Evolutionary conservation across 345 rosid genomes (phyloP), one percentile per base, ranked within the genome.

Genomic region (Rhizophora apiculata): DNA sequence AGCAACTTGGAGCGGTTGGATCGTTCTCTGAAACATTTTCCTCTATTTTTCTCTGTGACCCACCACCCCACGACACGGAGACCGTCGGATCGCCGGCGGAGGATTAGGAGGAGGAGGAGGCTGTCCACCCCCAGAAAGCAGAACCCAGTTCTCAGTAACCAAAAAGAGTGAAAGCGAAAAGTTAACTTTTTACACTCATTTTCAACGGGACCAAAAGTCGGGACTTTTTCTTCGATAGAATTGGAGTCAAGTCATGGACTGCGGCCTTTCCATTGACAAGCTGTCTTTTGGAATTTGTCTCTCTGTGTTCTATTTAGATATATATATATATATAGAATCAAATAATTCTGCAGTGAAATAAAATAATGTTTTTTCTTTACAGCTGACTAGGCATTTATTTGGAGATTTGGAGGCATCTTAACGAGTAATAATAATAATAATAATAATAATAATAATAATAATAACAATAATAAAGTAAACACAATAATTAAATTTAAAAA

Each of bases 1-100:
- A 60, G 64, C 72, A 26, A 43, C 65, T 26, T 46, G 65, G 49
- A 59, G 32, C 43, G 72, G 65, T 6, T 69, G 72, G 51, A 69
- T 69, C 48, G 59, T 24, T 36, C 72, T 60, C 65, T 60, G 72
- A 21, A 60, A 69, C 72, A 69, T 69, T 4, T 27, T 39, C 3
- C 59, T 55, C 29, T 55, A n/a, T 20, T 10, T 7, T 6, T 26
- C 21, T 16, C 30, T 24, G 19, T 48, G 30, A 16, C 39, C 48
- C 60, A 6, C 31, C 71, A 24, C 54, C 62, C 34, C 27, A 43
- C 26, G 29, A 24, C 60, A n/a, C 60, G 16, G 29, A 24, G 22
- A 56, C 60, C 60, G 18, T 21, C 29, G 60, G 60, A 56, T 16
- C 18, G 30, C 9, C 31, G 60, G 29, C 13, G 60, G 11, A 24